Conservation (phyloP, 2,329 filamentous ascomycete genomes). For the Onygenales sp. region DNA sequence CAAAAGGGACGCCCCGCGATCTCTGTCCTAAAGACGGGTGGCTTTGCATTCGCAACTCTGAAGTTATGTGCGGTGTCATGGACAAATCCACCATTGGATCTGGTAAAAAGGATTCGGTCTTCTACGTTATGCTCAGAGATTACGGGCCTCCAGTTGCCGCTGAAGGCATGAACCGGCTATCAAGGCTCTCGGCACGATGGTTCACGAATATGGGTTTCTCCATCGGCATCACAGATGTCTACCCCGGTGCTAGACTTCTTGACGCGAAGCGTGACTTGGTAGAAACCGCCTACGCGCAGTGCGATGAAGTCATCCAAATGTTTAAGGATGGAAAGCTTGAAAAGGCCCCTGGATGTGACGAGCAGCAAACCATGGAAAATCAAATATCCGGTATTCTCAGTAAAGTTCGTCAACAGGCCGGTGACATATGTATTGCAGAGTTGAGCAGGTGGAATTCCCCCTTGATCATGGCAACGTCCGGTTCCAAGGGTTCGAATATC, state of each 20-base stretch:
- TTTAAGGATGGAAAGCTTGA: conserved; percentile 74
- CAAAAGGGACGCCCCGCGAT: conserved; percentile 35
- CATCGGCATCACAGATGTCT: conserved; percentile 91
- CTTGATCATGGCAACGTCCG: conserved; percentile 92
- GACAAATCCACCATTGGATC: conserved; percentile 96
- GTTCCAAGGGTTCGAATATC: conserved; percentile 93
- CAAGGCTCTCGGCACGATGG: conserved; percentile 80
- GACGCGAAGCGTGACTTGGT: conserved; percentile 68
- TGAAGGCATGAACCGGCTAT: conserved; percentile 84
- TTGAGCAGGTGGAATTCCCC: conserved; percentile 88
- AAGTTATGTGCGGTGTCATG: conserved; percentile 96
- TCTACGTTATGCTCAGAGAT: conserved; percentile 92
- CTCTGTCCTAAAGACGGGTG: conserved; percentile 83
- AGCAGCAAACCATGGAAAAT: conserved; percentile 87
- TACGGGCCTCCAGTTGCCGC: conserved; percentile 85
- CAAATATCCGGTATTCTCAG: conserved; percentile 83
- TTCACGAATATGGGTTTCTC: conserved; percentile 90
- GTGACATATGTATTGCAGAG: conserved; percentile 80
- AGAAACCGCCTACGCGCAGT: conserved; percentile 65
- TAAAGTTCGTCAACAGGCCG: conserved; percentile 82
- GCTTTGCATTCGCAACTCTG: conserved; percentile 88
- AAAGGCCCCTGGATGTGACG: conserved; percentile 79
- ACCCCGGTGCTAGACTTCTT: conserved; percentile 63
- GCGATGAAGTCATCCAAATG: conserved; percentile 70
- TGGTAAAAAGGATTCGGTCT: conserved; percentile 95